Percentiles rank a stretch among this genome's conserved stretches.
Conservation (phyloP, 176 grass and related monocot genomes). For the Miscanthus lutarioriparius region DNA sequence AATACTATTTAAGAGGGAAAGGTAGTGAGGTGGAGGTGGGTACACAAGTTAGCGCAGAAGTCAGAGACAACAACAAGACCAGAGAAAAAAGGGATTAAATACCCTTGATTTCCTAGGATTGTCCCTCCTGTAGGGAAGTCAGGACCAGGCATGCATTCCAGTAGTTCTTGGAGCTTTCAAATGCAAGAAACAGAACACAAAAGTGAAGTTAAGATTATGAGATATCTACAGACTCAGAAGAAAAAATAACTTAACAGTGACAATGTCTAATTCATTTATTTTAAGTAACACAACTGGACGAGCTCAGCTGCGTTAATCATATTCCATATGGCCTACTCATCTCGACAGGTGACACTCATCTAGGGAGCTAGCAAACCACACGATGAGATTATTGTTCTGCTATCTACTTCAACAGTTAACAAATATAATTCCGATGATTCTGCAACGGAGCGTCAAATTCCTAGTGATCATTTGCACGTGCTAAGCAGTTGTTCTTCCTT, state of each 20-base stretch:
- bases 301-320: slow-evolving; percentile 28
- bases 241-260: slow-evolving; percentile 26
- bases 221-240: slow-evolving; percentile 13
- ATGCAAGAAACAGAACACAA: slow-evolving; percentile 27
- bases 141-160: slow-evolving; percentile 95
- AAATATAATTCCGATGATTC: not conserved
- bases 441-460: not conserved
- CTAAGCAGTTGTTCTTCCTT: not conserved
- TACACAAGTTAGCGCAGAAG: slow-evolving; percentile 10
- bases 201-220: slow-evolving; percentile 15
- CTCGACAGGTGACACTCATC: not conserved
- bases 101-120: slow-evolving; percentile 87
- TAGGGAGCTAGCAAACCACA: not conserved
- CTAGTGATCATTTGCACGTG: not conserved
- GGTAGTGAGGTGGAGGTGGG: not conserved
- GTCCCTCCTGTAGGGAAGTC: slow-evolving; percentile 97
- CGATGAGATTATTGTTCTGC: slow-evolving; percentile 1
- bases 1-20: slow-evolving; percentile 56
- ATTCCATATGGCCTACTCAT: not conserved
- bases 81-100: slow-evolving; percentile 20
- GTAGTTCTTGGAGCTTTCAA: slow-evolving; percentile 85
- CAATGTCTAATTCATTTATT: slow-evolving; percentile 1
- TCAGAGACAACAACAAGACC: slow-evolving; percentile 6
- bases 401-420: slow-evolving; percentile 7
- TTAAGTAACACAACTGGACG: slow-evolving; percentile 2